phyloP scores from a whole-genome alignment of 768 basidiomycete genomes.

The Russula griseocarnosa region DNA sequence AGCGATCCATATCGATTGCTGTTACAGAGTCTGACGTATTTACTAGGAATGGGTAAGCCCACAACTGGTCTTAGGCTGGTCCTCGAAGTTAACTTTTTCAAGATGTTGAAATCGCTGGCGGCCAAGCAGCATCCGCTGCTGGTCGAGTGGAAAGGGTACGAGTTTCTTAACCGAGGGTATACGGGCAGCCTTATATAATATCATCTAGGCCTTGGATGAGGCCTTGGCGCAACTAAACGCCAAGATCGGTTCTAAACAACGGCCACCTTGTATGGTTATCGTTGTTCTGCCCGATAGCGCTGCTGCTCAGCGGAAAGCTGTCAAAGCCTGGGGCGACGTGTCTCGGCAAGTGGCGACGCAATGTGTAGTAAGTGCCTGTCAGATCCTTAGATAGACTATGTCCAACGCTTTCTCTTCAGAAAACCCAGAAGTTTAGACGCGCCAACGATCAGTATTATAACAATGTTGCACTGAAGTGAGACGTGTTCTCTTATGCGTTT shows the following conservation, averaged over 20 bases:
- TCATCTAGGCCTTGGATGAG: slow-evolving; percentile 17
- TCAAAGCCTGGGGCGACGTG: slow-evolving; percentile 61
- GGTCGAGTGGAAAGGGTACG: slow-evolving; percentile 23
- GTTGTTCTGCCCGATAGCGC: slow-evolving; percentile 51
- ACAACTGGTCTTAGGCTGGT: neutral
- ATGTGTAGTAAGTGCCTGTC: slow-evolving; percentile 39
- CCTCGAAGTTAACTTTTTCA: slow-evolving; percentile 4
- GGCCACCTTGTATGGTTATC: slow-evolving; percentile 39
- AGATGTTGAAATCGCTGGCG: slow-evolving; percentile 1
- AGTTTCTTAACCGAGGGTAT: neutral
- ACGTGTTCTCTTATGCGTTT: slow-evolving; percentile 24
- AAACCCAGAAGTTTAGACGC: slow-evolving; percentile 13
- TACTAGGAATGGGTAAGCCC: slow-evolving; percentile 17
- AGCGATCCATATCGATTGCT: neutral
- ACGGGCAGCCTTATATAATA: neutral
- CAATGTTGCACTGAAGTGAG: slow-evolving; percentile 54
- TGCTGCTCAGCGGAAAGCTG: slow-evolving; percentile 40
- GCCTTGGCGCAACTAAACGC: neutral
- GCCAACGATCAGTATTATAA: slow-evolving; percentile 51
- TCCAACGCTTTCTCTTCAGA: slow-evolving; percentile 7
- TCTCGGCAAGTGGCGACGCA: slow-evolving; percentile 43
- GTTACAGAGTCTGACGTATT: neutral
- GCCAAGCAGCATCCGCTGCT: slow-evolving; percentile 16
- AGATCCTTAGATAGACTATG: neutral
- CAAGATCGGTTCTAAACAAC: slow-evolving; percentile 2